Conservation (phyloP, 371 early-diverging fungal genomes). For the Mucor indicus region DNA sequence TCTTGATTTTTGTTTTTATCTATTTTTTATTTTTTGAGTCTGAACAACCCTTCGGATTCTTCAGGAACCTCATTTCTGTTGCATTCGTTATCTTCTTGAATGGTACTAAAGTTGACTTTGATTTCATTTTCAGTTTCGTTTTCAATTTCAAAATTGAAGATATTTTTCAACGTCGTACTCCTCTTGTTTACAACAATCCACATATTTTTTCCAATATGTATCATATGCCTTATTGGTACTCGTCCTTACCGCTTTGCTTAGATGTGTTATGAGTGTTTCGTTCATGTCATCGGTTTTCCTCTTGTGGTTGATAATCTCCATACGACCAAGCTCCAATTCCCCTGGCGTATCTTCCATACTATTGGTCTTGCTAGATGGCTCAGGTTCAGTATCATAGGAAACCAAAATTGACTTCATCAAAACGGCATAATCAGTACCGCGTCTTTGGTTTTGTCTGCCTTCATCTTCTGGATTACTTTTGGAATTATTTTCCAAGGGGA, state of each 20-base stretch:
- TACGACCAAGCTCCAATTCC: slow-evolving; percentile 9
- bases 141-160: no score
- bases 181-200: slow-evolving; percentile 7
- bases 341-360: background rate
- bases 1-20: no score
- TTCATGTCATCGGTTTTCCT: slow-evolving; percentile 1
- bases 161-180: no score
- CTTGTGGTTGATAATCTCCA: slow-evolving; percentile 16
- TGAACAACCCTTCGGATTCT: no score
- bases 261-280: background rate
- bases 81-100: no score
- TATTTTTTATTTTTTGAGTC: no score
- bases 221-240: slow-evolving; percentile 10
- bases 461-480: slow-evolving; percentile 16
- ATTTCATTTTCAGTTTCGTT: no score
- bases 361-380: background rate
- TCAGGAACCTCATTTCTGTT: no score
- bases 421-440: slow-evolving; percentile 22
- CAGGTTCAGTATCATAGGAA: slow-evolving; percentile 7
- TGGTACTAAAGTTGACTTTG: no score
- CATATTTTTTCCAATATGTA: slow-evolving; percentile 6
- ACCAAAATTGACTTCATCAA: slow-evolving; percentile 27
- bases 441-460: slow-evolving; percentile 2
- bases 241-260: background rate
- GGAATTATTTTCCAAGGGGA: slow-evolving; percentile 29